Conservation (phyloP, 106 monocot genomes). For the Dendrobium chrysotoxum region DNA sequence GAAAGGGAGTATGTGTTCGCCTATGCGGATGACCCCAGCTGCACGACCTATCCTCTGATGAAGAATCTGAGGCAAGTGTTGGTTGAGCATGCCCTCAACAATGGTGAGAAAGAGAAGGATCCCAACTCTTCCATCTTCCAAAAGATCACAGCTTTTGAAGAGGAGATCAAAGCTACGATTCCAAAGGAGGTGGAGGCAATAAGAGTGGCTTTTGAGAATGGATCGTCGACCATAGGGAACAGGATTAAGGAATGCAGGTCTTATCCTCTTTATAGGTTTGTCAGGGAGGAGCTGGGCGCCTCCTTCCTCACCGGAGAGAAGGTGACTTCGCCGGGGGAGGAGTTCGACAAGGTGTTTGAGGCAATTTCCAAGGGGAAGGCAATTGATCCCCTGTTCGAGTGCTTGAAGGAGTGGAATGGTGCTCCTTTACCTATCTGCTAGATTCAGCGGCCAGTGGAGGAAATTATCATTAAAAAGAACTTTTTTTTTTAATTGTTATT, state of each 20-base stretch:
- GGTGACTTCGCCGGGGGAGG: conserved; percentile 54
- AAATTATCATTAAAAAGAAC: neutral
- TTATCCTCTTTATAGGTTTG: conserved; percentile 57
- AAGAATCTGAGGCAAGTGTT: conserved; percentile 60
- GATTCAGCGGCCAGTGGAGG: neutral
- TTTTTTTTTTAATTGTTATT: too few relatives aligned
- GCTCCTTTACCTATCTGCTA: conserved; percentile 34
- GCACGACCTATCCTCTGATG: conserved; percentile 52
- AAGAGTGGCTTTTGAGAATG: conserved; percentile 33
- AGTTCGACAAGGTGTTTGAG: conserved; percentile 38
- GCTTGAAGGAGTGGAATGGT: conserved; percentile 43
- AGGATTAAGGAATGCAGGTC: conserved; percentile 61
- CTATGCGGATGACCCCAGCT: conserved; percentile 69
- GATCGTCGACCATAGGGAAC: conserved; percentile 27
- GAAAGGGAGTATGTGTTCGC: conserved; percentile 78
- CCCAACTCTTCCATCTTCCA: conserved; percentile 44
- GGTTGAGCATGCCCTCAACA: conserved; percentile 50
- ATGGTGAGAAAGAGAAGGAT: conserved; percentile 51
- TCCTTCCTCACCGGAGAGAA: conserved; percentile 59
- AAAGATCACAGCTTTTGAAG: conserved; percentile 48
- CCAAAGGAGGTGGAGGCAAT: conserved; percentile 58
- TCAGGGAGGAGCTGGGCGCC: conserved; percentile 55
- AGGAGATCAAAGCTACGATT: conserved; percentile 30
- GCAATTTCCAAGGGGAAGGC: conserved; percentile 29
- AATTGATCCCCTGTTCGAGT: conserved; percentile 38